Evolutionary conservation across 805 yeast genomes (phyloP).

Genomic region (Saturnispora halmiae): DNA sequence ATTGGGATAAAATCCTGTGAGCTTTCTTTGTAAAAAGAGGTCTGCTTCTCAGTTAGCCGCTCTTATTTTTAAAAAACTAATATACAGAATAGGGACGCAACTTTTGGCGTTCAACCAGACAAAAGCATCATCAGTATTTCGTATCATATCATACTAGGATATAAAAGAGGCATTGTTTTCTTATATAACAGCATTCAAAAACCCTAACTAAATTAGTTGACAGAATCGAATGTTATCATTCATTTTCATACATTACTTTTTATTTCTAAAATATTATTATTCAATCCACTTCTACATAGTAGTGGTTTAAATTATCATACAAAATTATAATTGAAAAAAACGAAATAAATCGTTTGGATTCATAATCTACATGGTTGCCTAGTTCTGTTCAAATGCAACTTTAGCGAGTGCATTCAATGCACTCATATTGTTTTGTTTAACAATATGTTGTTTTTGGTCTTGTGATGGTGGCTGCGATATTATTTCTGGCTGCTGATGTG

Average conservation of each 20-base stretch:
- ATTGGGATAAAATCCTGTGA: too few species aligned
- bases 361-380: background rate
- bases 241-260: background rate
- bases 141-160: too few species aligned
- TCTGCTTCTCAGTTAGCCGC: too few species aligned
- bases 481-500: slow-evolving; percentile 9
- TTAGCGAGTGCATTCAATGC: slow-evolving; percentile 32
- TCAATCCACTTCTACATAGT: background rate
- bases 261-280: background rate
- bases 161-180: too few species aligned
- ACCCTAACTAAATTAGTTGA: too few species aligned
- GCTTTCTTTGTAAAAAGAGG: too few species aligned
- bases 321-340: slow-evolving; percentile 1
- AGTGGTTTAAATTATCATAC: slow-evolving; percentile 8
- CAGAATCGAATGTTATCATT: too few species aligned
- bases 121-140: too few species aligned
- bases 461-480: background rate
- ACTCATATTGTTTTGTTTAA: slow-evolving; percentile 21
- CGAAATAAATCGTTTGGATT: background rate
- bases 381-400: slow-evolving; percentile 29
- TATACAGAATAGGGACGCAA: too few species aligned
- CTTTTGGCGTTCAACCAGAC: too few species aligned
- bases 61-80: too few species aligned
- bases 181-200: too few species aligned
- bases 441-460: background rate